A percentile compares a stretch with the other conserved stretches of the same genome.
phyloP scores from a whole-genome alignment of 2,329 filamentous ascomycete genomes.

The Tolypocladium guangdongense region DNA sequence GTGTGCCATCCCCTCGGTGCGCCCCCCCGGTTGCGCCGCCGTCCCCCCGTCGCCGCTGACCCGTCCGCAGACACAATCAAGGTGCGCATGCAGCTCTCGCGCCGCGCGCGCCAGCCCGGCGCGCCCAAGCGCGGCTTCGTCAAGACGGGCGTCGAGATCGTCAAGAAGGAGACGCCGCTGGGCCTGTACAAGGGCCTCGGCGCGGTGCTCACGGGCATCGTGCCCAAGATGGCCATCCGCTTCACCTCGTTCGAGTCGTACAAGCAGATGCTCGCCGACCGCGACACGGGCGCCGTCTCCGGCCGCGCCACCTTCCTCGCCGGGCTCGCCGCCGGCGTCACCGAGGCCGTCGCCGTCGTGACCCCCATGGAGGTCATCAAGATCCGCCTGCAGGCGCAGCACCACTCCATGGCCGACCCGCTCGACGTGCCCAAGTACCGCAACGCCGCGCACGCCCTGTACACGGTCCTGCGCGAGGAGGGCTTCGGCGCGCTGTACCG shows the following conservation, averaged over 20 bases:
- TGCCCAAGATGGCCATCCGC: conserved; percentile 98
- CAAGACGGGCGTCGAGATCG: conserved; percentile 74
- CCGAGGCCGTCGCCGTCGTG: conserved; percentile 91
- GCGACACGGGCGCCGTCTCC: conserved; percentile 54
- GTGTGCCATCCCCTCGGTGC: conserved; percentile 86
- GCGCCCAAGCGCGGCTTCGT: conserved; percentile 82
- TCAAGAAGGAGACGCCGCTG: conserved; percentile 79
- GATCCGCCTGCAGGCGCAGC: conserved; percentile 94
- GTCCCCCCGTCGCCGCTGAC: background rate
- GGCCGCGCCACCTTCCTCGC: conserved; percentile 62
- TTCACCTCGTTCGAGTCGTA: conserved; percentile 97
- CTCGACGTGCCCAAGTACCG: conserved; percentile 95
- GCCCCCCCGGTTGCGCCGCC: conserved; percentile 10
- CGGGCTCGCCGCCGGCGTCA: conserved; percentile 84
- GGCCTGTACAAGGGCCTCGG: conserved; percentile 98
- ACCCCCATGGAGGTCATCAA: conserved; percentile 99
- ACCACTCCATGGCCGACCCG: conserved; percentile 95
- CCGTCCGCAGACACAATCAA: conserved; percentile 72
- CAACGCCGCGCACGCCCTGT: conserved; percentile 72
- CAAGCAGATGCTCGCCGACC: conserved; percentile 69
- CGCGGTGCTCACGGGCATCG: conserved; percentile 88
- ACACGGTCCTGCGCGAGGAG: conserved; percentile 88
- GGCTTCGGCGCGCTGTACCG: conserved; percentile 81
- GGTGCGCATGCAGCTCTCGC: conserved; percentile 97
- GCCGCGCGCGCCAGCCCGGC: conserved; percentile 71